These are phyloP conservation scores for Lactarius deliciosus DNA, from an alignment of 768 basidiomycete species.

Conservation along the genomic window DNA sequence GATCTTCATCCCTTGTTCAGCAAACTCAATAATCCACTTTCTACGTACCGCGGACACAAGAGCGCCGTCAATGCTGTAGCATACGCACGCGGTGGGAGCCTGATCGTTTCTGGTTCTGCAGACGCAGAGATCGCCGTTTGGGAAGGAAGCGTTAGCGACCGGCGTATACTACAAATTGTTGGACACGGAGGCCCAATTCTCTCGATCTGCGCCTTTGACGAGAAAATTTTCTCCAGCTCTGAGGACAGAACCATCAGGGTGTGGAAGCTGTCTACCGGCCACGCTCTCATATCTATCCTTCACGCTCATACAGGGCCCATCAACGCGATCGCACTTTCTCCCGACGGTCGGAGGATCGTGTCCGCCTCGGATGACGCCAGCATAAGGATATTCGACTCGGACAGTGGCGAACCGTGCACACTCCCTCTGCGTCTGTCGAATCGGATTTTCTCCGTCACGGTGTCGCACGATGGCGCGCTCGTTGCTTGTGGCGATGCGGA, in stretches of 20 bases:
- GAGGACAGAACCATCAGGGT: conserved; percentile 22
- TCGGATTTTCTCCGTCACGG: conserved; percentile 1
- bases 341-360: conserved; percentile 9
- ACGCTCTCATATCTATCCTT: conserved; percentile 28
- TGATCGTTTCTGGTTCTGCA: conserved; percentile 19
- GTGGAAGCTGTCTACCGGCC: conserved; percentile 16
- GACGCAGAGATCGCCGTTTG: conserved; percentile 14
- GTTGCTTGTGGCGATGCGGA: conserved; percentile 12
- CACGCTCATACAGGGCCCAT: conserved; percentile 33
- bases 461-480: conserved; percentile 16
- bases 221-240: conserved; percentile 21
- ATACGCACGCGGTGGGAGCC: conserved; percentile 3
- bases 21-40: conserved; percentile 5
- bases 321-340: conserved; percentile 6
- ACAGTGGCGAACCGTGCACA: conserved; percentile 13
- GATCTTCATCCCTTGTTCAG: conserved; percentile 4
- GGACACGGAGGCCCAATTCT: conserved; percentile 9
- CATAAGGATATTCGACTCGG: conserved; percentile 17
- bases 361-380: conserved; percentile 22
- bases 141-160: conserved; percentile 9
- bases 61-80: conserved; percentile 15
- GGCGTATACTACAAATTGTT: neutral
- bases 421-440: conserved; percentile 4
- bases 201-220: conserved; percentile 7
- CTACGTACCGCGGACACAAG: conserved; percentile 31